Evolutionary conservation across 306 rosid species (phyloP).

Genomic region (Cajanus cajan): DNA sequence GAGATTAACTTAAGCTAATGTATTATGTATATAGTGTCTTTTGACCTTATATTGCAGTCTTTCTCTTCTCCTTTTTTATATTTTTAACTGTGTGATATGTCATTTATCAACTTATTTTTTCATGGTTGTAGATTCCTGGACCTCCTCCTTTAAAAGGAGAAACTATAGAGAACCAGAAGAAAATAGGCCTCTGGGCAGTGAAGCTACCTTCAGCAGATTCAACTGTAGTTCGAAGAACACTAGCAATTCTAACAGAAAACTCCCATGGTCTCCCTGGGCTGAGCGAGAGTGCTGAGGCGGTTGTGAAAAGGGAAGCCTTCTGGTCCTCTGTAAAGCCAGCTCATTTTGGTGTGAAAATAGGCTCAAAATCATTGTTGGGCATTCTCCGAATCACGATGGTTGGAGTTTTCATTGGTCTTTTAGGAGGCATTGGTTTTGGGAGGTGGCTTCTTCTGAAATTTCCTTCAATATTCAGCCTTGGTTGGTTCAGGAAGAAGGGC

Average conservation of each 20-base stretch:
- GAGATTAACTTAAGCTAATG: not conserved
- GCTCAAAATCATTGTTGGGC: constrained; percentile 62
- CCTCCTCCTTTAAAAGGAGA: constrained; percentile 62
- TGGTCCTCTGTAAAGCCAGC: constrained; percentile 85
- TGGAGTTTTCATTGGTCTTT: constrained; percentile 66
- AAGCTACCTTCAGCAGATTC: constrained; percentile 89
- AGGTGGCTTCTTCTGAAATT: constrained; percentile 75
- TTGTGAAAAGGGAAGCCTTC: constrained; percentile 57
- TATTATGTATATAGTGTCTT: not conserved
- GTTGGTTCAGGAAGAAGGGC: constrained; percentile 77
- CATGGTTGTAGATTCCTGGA: constrained; percentile 69
- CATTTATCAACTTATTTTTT: not conserved
- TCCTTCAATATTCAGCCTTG: constrained; percentile 76
- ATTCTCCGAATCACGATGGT: constrained; percentile 43
- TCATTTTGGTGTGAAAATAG: constrained; percentile 84
- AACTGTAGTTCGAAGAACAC: constrained; percentile 73
- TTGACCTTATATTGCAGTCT: not conserved
- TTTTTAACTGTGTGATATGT: not conserved
- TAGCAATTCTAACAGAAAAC: constrained; percentile 56
- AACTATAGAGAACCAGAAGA: constrained; percentile 69
- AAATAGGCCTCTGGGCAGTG: constrained; percentile 70
- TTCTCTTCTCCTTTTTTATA: not conserved
- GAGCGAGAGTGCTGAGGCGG: constrained; percentile 50
- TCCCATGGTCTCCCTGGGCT: constrained; percentile 69
- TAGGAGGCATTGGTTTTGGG: constrained; percentile 56